phyloP scores from a whole-genome alignment of 768 basidiomycete species.

The Infundibulicybe gibba region DNA sequence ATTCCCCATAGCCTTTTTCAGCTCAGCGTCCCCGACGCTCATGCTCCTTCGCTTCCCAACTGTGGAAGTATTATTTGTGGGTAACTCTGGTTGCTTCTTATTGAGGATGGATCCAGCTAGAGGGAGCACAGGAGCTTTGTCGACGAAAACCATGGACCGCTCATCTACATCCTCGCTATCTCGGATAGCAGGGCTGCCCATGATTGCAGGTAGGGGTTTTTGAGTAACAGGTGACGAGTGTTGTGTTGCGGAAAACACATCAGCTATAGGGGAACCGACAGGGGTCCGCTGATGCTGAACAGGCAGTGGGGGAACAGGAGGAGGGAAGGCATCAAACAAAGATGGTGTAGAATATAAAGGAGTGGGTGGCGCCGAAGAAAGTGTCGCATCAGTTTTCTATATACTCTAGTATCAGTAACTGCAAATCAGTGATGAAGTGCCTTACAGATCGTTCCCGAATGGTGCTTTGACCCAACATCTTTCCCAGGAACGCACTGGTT shows the following conservation, averaged over 20 bases:
- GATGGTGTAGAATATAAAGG: conserved; percentile 35
- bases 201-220: conserved; percentile 68
- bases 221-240: conserved; percentile 30
- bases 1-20: conserved; percentile 38
- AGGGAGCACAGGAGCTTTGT: conserved; percentile 35
- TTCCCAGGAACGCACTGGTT: conserved; percentile 78
- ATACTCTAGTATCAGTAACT: conserved; percentile 11
- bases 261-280: conserved; percentile 42
- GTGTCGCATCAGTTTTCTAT: conserved; percentile 54
- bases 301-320: conserved; percentile 53
- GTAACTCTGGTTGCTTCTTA: conserved; percentile 21
- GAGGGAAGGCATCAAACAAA: conserved; percentile 42
- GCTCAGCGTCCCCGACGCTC: conserved; percentile 67
- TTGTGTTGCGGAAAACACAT: conserved; percentile 39
- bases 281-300: conserved; percentile 33
- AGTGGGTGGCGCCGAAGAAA: conserved; percentile 23
- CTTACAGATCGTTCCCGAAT: conserved; percentile 69
- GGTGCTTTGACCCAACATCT: conserved; percentile 66
- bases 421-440: conserved; percentile 9
- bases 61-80: conserved; percentile 16
- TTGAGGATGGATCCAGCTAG: conserved; percentile 24
- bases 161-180: conserved; percentile 47
- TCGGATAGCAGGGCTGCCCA: conserved; percentile 24
- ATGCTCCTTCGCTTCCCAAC: conserved; percentile 61
- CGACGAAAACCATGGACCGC: conserved; percentile 54